A percentile compares a stretch with the other conserved stretches of the same genome.
phyloP scores from a whole-genome alignment of 805 yeast genomes.

The Candida vaughaniae region DNA sequence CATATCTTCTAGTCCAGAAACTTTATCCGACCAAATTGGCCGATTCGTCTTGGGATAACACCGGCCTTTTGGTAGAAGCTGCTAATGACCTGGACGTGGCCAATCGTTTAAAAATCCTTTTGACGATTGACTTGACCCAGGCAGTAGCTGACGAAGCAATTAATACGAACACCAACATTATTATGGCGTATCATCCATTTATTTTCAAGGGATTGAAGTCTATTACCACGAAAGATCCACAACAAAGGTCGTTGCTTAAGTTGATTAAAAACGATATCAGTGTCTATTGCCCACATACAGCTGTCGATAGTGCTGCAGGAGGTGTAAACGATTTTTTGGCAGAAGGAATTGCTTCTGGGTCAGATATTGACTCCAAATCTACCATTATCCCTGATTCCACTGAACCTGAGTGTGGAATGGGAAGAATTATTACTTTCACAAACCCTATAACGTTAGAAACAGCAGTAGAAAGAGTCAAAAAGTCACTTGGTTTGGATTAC shows the following conservation, averaged over 20 bases:
- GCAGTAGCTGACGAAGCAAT: constrained; percentile 87
- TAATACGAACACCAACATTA: constrained; percentile 46
- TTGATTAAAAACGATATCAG: constrained; percentile 76
- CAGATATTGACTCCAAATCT: constrained; percentile 24
- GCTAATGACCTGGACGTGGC: constrained; percentile 5
- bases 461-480: constrained; percentile 54
- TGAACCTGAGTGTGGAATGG: constrained; percentile 72
- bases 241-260: constrained; percentile 71
- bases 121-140: constrained; percentile 84
- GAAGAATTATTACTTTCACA: constrained; percentile 58
- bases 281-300: constrained; percentile 95
- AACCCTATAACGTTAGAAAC: constrained; percentile 41
- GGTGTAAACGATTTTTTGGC: constrained; percentile 95
- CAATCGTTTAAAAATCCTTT: constrained; percentile 35
- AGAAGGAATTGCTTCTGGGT: constrained; percentile 45
- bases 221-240: constrained; percentile 64
- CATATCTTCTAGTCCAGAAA: constrained; percentile 50
- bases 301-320: constrained; percentile 87
- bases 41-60: constrained; percentile 91
- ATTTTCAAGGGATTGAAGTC: constrained; percentile 85
- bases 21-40: constrained; percentile 82
- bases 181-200: constrained; percentile 90
- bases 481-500: constrained; percentile 47
- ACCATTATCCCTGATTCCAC: constrained; percentile 46
- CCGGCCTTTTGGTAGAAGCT: constrained; percentile 84